Percentiles rank a stretch among this genome's conserved stretches.
Conservation (phyloP, 441 rosid genomes). For the Populus hybrid region DNA sequence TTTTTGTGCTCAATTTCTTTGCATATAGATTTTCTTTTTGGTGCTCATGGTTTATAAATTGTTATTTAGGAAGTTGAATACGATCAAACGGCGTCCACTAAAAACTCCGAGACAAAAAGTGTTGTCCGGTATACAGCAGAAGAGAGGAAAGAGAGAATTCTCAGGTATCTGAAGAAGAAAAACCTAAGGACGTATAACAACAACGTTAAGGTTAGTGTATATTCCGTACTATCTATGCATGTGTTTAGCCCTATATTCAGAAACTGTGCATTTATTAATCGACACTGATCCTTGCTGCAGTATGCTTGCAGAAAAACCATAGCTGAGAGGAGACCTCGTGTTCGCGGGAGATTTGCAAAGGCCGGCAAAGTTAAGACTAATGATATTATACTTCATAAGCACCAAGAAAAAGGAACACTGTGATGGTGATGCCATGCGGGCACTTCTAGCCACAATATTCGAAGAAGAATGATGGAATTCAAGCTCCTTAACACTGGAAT, state of each 20-base stretch:
- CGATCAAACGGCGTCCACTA: slow-evolving; percentile 20
- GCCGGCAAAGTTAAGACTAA: slow-evolving; percentile 50
- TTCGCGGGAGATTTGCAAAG: slow-evolving; percentile 86
- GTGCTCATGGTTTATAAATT: not conserved
- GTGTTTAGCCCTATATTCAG: not conserved
- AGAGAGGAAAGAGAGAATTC: slow-evolving; percentile 85
- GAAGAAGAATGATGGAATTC: too few relatives aligned
- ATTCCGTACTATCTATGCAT: not conserved
- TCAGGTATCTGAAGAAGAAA: slow-evolving; percentile 81
- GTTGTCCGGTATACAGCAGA: slow-evolving; percentile 70
- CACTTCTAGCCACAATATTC: slow-evolving; percentile 14
- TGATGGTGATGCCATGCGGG: slow-evolving; percentile 42
- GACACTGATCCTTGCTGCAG: slow-evolving; percentile 23
- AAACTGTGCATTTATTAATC: not conserved
- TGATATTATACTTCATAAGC: slow-evolving; percentile 17
- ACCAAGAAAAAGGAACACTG: slow-evolving; percentile 40
- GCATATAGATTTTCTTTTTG: too few relatives aligned
- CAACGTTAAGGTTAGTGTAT: slow-evolving; percentile 64
- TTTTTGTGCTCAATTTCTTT: not conserved
- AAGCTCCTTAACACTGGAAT: too few relatives aligned
- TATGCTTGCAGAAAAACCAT: slow-evolving; percentile 92
- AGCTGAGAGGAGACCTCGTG: slow-evolving; percentile 83
- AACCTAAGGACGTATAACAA: slow-evolving; percentile 85
- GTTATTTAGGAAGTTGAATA: not conserved
- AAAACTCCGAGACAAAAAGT: slow-evolving; percentile 34